Evolutionary conservation across 345 rosid species (phyloP).

Genomic region (Melastoma malabathricum): DNA sequence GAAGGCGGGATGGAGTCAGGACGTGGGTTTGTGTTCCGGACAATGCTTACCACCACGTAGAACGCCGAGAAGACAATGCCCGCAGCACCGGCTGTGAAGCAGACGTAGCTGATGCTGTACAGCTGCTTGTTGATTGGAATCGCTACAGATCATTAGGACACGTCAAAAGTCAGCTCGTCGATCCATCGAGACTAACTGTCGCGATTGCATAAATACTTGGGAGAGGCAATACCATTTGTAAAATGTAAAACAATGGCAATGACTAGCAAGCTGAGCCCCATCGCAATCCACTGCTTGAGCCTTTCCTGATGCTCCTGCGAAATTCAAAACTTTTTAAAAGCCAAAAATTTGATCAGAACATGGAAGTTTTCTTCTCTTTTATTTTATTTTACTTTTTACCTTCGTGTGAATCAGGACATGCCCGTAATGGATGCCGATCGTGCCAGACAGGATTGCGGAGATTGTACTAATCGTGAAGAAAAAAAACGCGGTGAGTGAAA

Average conservation of each 20-base stretch:
- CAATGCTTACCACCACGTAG: slow-evolving; percentile 34
- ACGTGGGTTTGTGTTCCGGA: too few relatives aligned
- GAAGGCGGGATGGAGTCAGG: background rate
- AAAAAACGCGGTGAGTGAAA: background rate
- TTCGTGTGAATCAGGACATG: slow-evolving; percentile 58
- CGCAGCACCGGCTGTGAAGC: slow-evolving; percentile 54
- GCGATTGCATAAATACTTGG: too few relatives aligned
- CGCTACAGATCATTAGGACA: slow-evolving; percentile 18
- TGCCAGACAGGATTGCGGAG: slow-evolving; percentile 51
- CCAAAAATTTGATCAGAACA: background rate
- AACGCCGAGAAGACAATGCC: slow-evolving; percentile 48
- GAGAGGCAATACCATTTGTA: slow-evolving; percentile 29
- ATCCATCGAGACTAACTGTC: too few relatives aligned
- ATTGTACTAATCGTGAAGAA: slow-evolving; percentile 18
- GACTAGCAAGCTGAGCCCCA: slow-evolving; percentile 23
- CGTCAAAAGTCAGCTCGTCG: too few relatives aligned
- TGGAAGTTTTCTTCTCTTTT: background rate
- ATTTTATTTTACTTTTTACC: slow-evolving; percentile 13
- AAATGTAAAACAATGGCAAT: slow-evolving; percentile 41
- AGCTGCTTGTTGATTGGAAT: slow-evolving; percentile 68
- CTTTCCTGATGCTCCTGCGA: slow-evolving; percentile 42
- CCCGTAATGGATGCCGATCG: slow-evolving; percentile 53
- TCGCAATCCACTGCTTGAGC: slow-evolving; percentile 56
- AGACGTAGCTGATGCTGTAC: slow-evolving; percentile 50
- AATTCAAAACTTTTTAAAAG: background rate